Base-by-base conservation (phyloP, 225 moss, liverwort and hornwort genomes). In the Polytrichum formosum region DNA sequence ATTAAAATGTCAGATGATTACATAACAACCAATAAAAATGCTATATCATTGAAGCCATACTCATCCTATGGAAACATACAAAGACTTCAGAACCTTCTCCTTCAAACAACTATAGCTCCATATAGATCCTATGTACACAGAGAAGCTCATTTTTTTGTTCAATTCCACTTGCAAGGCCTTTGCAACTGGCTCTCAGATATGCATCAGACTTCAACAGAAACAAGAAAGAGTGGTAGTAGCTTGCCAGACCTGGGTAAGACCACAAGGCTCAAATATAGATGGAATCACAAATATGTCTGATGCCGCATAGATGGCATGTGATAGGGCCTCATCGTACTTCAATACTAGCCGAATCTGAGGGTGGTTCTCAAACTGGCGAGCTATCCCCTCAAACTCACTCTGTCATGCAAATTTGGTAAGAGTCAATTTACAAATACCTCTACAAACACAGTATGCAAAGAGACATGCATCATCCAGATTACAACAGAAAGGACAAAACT, bases 181-280 rank as follows among this genome's bases (percentile, higher is more conserved):
- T 37, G 3, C 13, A 4, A 37, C 13, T 16, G 46, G 46, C 46
- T 46, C 46, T 46, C 46, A 46, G 46, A 13, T 13, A 46, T 46
- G 46, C 13, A 7, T 46, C 13, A 46, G 10, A 46, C 4, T 46
- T 46, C 13, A 13, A 46, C 46, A 46, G 46, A 46, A 46, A 13
- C 46, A 46, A 16, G 46, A 2, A 58, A n/a, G 58, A 23, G 27
- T 63, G 62, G 62, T 28, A 27, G 26, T 59, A 17, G 8, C 29
- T 25, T 1, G 54, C 23, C 76, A 56, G 62, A 97, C 96, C 94
- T 97, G 96, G 35, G 96, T 97, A 16, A 97, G 87, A 31, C 96
- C 96, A 80, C 96, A 97, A 56, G 96, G 96, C 77, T 97, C 96
- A 77, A 92, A 97, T 71, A 91, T 85, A 35, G 96, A 97, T 31